Conservation (phyloP, 352 stramenopile species). For the Phytopythium ostracodes region DNA sequence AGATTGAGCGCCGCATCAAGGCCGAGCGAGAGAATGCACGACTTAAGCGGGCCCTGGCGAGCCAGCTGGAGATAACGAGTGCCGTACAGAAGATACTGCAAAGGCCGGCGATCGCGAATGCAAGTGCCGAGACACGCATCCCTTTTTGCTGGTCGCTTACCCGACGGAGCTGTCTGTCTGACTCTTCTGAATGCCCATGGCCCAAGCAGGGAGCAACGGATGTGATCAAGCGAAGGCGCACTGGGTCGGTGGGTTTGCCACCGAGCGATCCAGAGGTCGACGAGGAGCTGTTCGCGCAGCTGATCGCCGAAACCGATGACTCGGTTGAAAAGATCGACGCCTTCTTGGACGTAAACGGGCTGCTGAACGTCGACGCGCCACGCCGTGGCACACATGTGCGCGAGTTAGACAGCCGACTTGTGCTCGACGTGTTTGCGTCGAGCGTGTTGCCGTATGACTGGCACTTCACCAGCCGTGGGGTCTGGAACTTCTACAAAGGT, state of each 20-base stretch:
- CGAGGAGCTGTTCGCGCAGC: conserved; percentile 23
- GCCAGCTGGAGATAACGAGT: conserved; percentile 40
- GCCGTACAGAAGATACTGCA: conserved; percentile 23
- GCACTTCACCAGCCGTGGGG: conserved; percentile 13
- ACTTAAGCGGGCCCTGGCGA: conserved; percentile 46
- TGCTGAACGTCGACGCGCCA: conserved; percentile 16
- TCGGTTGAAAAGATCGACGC: conserved; percentile 18
- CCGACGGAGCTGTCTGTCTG: too few relatives aligned
- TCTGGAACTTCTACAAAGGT: conserved; percentile 30
- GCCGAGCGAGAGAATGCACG: conserved; percentile 45
- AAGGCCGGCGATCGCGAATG: not conserved
- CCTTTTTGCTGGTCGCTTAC: not conserved
- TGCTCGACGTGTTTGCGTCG: conserved; percentile 31
- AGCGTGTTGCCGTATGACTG: conserved; percentile 29
- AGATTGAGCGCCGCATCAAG: not conserved
- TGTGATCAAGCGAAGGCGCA: not conserved
- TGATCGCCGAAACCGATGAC: conserved; percentile 23
- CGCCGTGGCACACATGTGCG: conserved; percentile 21
- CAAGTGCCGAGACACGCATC: not conserved
- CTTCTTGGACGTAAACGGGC: conserved; percentile 21
- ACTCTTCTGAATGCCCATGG: not conserved
- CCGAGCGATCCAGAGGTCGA: conserved; percentile 7
- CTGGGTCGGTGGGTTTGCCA: not conserved
- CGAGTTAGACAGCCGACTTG: conserved; percentile 21
- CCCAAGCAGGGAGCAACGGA: conserved; percentile 12